Evolutionary conservation across 2,329 filamentous ascomycete species (phyloP), one percentile per base, ranked within the genome.

Genomic region (Penicillium olsonii): DNA sequence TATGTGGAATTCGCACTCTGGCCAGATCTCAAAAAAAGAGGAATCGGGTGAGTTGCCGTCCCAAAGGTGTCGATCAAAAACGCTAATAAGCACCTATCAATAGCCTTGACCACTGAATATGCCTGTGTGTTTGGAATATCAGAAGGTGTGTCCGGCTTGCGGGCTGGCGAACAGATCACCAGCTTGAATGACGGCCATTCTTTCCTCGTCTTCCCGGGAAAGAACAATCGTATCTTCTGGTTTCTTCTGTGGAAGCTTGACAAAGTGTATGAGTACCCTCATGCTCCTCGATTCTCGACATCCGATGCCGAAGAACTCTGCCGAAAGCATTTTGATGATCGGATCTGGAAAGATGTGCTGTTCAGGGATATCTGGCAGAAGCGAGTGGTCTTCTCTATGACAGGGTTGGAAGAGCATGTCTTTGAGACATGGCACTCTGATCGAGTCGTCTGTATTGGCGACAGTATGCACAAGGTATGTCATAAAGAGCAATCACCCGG

Each of bases 301-400:
- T 45, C 60, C 1, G 64, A 67, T 33, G 61, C 57, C 1, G 51
- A 41, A 4, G 24, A 45, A 2, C 22, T 57, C 3, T 53, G 53
- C 17, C 26, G 41, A 2, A 17, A 45, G 17, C 33, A 58, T n/a
- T 26, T 11, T n/a, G 14, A 51, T n/a, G 39, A 59, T 4, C 41
- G 15, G 1, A 42, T 68, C 6, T 54, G 35, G 35, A 49, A 48
- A 6, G 40, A 56, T 12, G 33, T 66, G 17, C 33, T 10, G 3
- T 56, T 68, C 22, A 37, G 51, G 0, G 48, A 68, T 44, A 19
- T 68, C 1, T 68, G 63, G 64, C 22, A 59, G 5, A 58, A 9
- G 10, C 26, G 19, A 50, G 19, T 53, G 11, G 37, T 48, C 1
- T 51, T 42, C 8, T 54, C 51, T 1, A 62, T 65, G 51, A 58